Percentiles rank a stretch among this genome's conserved stretches.
These are phyloP conservation scores for Trametes hirsuta DNA, from an alignment of 1,284 basidiomycete genomes.

Conservation along the genomic window DNA sequence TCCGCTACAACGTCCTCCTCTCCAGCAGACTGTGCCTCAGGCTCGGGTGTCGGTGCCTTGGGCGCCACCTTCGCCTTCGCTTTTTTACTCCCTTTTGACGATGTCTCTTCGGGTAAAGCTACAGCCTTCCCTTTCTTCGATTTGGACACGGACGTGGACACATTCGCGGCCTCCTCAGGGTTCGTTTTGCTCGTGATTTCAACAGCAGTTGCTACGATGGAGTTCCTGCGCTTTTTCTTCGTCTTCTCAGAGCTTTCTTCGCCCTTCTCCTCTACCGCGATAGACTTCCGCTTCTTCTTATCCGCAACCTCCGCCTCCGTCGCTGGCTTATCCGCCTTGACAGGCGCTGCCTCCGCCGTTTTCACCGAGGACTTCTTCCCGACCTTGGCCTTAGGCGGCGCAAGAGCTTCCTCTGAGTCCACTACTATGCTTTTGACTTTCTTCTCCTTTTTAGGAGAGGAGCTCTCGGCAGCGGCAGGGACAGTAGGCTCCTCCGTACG, in stretches of 20 bases:
- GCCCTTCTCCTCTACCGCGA: constrained; percentile 1
- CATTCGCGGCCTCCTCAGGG: not conserved
- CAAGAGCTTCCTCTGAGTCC: not conserved
- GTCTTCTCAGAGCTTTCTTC: constrained; percentile 8
- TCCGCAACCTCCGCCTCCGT: not conserved
- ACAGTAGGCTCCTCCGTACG: constrained; percentile 1
- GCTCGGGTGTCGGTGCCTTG: constrained; percentile 6
- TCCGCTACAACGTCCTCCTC: constrained; percentile 14
- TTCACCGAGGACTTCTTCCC: constrained; percentile 10
- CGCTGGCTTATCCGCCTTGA: constrained; percentile 9
- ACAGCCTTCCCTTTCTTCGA: constrained; percentile 9
- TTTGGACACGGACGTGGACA: not conserved
- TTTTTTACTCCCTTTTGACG: constrained; percentile 13
- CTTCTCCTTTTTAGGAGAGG: constrained; percentile 15
- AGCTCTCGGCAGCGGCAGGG: not conserved
- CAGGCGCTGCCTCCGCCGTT: constrained; percentile 2
- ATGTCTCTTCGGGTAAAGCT: not conserved
- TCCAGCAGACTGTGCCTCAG: constrained; percentile 6
- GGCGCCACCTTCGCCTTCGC: constrained; percentile 2
- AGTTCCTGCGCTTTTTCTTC: constrained; percentile 17
- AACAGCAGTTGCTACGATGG: not conserved
- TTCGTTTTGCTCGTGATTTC: not conserved
- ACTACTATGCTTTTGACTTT: constrained; percentile 8
- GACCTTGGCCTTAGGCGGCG: constrained; percentile 3
- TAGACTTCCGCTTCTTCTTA: constrained; percentile 19